Evolutionary conservation across 2,329 filamentous ascomycete species (phyloP).

Genomic region (Aspergillus persii): DNA sequence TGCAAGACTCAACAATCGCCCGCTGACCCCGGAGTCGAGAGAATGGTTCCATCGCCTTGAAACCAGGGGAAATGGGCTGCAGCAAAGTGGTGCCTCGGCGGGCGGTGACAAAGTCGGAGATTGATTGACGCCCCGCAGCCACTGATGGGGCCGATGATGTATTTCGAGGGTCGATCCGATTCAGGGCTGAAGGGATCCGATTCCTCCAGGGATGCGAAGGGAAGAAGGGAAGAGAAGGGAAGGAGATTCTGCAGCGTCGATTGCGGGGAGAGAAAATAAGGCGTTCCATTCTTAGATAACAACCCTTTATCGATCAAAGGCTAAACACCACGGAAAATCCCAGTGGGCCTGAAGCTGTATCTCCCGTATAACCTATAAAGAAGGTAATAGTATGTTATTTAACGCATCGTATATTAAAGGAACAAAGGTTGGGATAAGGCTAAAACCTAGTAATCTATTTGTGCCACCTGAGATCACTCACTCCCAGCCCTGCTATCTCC

Average conservation of each 20-base stretch:
- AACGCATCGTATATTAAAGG: no score
- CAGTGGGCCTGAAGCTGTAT: no score
- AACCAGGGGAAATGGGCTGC: conserved; percentile 8
- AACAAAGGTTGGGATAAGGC: no score
- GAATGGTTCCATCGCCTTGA: background rate
- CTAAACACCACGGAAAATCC: background rate
- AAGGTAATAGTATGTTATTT: no score
- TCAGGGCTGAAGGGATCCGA: background rate
- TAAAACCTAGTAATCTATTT: no score
- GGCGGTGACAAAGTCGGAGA: conserved; percentile 19
- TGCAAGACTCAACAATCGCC: background rate
- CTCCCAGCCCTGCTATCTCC: no score
- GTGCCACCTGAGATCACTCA: no score
- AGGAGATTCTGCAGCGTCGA: no score
- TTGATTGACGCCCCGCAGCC: background rate
- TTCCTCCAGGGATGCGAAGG: background rate
- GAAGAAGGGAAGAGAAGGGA: background rate
- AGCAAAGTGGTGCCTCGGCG: conserved; percentile 13
- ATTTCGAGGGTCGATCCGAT: background rate
- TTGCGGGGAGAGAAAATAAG: background rate
- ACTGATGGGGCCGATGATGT: background rate
- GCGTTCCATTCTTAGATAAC: background rate
- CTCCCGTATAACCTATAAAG: no score
- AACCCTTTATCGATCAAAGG: background rate
- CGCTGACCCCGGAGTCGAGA: background rate